A percentile compares a stretch with the other conserved stretches of the same genome.
These are phyloP conservation scores for Termitomyces sp. DNA, from an alignment of 768 basidiomycete species.

Conservation along the genomic window DNA sequence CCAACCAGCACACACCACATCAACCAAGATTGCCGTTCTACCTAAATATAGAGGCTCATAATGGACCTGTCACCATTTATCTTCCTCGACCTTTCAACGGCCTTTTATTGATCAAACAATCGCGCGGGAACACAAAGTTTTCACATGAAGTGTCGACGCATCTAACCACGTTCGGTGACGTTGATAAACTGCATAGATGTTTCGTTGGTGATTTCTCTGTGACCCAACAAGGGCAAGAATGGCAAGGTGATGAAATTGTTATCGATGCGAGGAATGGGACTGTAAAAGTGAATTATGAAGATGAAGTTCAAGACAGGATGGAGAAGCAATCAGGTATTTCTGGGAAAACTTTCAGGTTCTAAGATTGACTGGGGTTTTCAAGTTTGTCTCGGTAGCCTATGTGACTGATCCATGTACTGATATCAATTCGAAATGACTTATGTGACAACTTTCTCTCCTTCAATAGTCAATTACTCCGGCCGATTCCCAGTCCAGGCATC, in stretches of 20 bases:
- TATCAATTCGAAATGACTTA: not conserved
- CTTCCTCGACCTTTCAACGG: conserved; percentile 39
- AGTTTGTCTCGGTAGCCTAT: not conserved
- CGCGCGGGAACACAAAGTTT: conserved; percentile 22
- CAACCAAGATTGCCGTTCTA: conserved; percentile 18
- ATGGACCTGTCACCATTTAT: conserved; percentile 26
- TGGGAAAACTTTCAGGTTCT: conserved; percentile 21
- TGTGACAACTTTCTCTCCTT: not conserved
- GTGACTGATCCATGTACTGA: not conserved
- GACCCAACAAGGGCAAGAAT: conserved; percentile 15
- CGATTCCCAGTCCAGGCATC: conserved; percentile 25
- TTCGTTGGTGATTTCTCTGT: conserved; percentile 31
- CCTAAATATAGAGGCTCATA: conserved; percentile 15
- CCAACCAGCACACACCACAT: conserved; percentile 14
- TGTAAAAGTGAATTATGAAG: conserved; percentile 29
- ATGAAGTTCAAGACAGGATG: conserved; percentile 19
- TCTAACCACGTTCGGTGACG: conserved; percentile 26
- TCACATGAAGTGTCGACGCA: conserved; percentile 22
- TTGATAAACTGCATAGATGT: conserved; percentile 21
- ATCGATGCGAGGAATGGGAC: conserved; percentile 28
- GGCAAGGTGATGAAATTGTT: conserved; percentile 30
- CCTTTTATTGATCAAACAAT: conserved; percentile 20
- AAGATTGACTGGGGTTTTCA: not conserved
- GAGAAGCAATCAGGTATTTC: conserved; percentile 16
- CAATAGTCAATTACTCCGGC: conserved; percentile 14